phyloP scores from a whole-genome alignment of 2,329 filamentous ascomycete genomes.

The Calonectria fujianensis region DNA sequence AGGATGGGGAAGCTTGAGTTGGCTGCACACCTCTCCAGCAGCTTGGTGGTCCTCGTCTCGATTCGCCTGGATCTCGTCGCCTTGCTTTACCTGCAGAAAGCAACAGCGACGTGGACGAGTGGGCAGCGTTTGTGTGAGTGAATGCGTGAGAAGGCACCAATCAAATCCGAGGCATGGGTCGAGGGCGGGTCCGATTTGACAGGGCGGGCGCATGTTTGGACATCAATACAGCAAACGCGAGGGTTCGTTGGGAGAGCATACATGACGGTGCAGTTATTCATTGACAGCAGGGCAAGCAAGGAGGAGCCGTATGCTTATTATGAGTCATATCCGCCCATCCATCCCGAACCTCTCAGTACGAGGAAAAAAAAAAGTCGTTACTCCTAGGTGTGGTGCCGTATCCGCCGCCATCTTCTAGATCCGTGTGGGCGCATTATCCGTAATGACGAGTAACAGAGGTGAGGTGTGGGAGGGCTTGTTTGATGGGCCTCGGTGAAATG shows the following conservation, averaged over 20 bases:
- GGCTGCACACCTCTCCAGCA: constrained; percentile 47
- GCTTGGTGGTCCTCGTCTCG: constrained; percentile 44
- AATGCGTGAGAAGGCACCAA: constrained; percentile 52
- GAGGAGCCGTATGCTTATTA: constrained; percentile 46
- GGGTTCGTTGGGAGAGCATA: constrained; percentile 54
- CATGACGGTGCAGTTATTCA: constrained; percentile 48
- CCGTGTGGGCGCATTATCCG: constrained; percentile 8
- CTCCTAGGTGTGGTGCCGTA: constrained; percentile 15
- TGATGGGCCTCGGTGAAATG: constrained; percentile 39
- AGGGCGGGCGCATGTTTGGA: constrained; percentile 55
- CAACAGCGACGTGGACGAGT: constrained; percentile 52
- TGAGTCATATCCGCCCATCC: constrained; percentile 53
- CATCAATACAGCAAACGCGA: constrained; percentile 56
- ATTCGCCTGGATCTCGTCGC: constrained; percentile 33
- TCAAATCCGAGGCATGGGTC: constrained; percentile 53
- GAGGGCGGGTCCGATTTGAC: constrained; percentile 55
- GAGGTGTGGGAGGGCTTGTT: constrained; percentile 28
- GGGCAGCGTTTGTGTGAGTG: constrained; percentile 46
- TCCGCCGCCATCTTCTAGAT: constrained; percentile 23
- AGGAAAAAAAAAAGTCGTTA: constrained; percentile 26
- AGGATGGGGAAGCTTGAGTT: constrained; percentile 25
- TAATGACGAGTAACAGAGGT: constrained; percentile 24
- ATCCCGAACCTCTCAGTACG: constrained; percentile 32
- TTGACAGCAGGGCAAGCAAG: constrained; percentile 46
- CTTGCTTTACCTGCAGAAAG: constrained; percentile 42